These are phyloP conservation scores for Anethum foeniculum DNA, from an alignment of 140 eudicot genomes.

Conservation along the genomic window DNA sequence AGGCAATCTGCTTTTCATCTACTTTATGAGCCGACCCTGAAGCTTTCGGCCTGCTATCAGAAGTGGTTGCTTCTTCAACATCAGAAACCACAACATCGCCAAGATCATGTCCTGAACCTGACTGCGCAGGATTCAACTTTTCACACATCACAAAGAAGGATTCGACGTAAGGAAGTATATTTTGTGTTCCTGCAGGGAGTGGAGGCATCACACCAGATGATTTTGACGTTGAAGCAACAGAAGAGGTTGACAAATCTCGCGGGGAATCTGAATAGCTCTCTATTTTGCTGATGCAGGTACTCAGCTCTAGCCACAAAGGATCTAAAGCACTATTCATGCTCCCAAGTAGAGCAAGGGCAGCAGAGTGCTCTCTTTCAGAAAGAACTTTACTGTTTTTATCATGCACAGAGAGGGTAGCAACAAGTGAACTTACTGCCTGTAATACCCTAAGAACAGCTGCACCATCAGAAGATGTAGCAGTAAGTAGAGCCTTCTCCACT, in stretches of 20 bases:
- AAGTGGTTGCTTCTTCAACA: conserved; percentile 64
- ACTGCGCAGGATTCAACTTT: conserved; percentile 64
- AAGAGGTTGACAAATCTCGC: conserved; percentile 44
- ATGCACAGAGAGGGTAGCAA: conserved; percentile 37
- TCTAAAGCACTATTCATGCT: conserved; percentile 69
- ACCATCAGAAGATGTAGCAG: conserved; percentile 66
- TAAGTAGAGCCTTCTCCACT: conserved; percentile 61
- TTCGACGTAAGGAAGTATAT: conserved; percentile 80
- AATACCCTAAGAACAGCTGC: conserved; percentile 78
- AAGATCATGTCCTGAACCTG: conserved; percentile 52
- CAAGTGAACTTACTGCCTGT: conserved; percentile 83
- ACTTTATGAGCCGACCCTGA: conserved; percentile 35
- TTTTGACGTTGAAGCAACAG: conserved; percentile 34
- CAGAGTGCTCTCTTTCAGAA: conserved; percentile 42
- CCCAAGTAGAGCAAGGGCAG: conserved; percentile 55
- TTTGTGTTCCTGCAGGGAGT: conserved; percentile 96
- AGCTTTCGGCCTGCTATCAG: conserved; percentile 39
- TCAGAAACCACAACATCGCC: conserved; percentile 38
- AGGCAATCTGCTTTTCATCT: conserved; percentile 70
- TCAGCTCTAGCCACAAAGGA: conserved; percentile 88
- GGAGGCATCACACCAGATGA: conserved; percentile 78
- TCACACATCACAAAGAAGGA: conserved; percentile 96
- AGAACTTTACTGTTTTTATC: conserved; percentile 36
- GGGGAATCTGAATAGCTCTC: conserved; percentile 66
- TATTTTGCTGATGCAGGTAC: conserved; percentile 76